Base-by-base conservation (phyloP, 495 filamentous ascomycete species). In the Parachaetomium inaequale region DNA sequence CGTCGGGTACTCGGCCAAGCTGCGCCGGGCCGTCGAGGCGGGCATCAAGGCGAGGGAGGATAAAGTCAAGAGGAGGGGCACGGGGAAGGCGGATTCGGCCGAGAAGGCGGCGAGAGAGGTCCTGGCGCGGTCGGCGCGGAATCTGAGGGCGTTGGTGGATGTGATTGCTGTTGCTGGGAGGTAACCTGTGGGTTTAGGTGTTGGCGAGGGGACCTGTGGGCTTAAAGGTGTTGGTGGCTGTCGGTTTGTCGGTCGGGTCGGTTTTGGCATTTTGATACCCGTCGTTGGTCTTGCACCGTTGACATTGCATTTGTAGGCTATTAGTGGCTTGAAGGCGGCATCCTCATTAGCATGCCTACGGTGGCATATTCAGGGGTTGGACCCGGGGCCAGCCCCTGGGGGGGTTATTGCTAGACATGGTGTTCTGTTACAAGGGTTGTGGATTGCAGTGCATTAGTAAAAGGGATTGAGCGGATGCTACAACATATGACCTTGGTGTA, bases 41-140 rank as follows among this genome's bases (percentile, higher is more conserved):
- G 93, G 93, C 0, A 88, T 93, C 46, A 55, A 64, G 46, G 84
- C 81, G 6, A 78, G 91, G n/a, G 75, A 78, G n/a, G 68, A 75
- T 0, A 81, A 76, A 63, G 65, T 75, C 1, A 84, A 81, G 67
- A 78, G 25, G 42, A 62, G 54, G 19, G 29, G 11, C 29, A 28
- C 66, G 49, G 61, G 67, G 67, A 71, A 50, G 62, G 55, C 70
- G 61, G 70, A 76, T 28, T n/a, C n/a, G n/a, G n/a, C n/a, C n/a
- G n/a, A n/a, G n/a, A 58, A 58, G 32, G 66, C 64, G 54, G 79
- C 76, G 25, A 65, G 65, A 19, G 63, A 67, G 12, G 68, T 66
- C 15, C 57, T 81, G 36, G 72, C 71, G n/a, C 57, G 72, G 49
- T 79, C 78, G 23, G 76, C 61, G 50, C 64, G 53, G 75, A 81